Percentiles rank a stretch among this genome's conserved stretches.
phyloP scores from a whole-genome alignment of 1,284 basidiomycete genomes.

The Ganoderma resinaceum region DNA sequence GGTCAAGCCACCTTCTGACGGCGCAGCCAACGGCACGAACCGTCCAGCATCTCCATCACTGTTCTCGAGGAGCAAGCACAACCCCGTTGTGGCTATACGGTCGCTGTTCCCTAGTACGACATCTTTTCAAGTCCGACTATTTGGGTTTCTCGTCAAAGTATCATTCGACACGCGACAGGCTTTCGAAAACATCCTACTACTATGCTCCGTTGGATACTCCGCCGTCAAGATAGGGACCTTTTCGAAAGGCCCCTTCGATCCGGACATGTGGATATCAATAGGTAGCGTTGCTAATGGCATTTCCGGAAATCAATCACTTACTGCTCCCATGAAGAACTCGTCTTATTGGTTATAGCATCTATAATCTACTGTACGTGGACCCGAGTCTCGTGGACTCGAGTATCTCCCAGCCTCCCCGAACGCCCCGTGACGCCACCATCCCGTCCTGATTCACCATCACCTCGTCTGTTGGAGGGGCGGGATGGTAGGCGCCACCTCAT shows the following conservation, averaged over 20 bases:
- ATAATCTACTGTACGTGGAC: constrained; percentile 71
- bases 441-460: constrained; percentile 52
- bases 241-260: constrained; percentile 31
- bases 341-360: constrained; percentile 60
- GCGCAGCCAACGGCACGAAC: constrained; percentile 36
- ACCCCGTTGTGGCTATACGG: constrained; percentile 28
- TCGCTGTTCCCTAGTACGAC: constrained; percentile 53
- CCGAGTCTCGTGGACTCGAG: constrained; percentile 53
- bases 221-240: constrained; percentile 41
- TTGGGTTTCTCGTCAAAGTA: constrained; percentile 51
- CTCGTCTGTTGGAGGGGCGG: constrained; percentile 52
- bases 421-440: constrained; percentile 35
- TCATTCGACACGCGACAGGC: constrained; percentile 63
- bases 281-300: constrained; percentile 39
- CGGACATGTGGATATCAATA: constrained; percentile 51
- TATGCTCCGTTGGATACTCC: constrained; percentile 58
- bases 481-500: constrained; percentile 41
- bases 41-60: constrained; percentile 39
- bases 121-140: constrained; percentile 49
- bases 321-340: constrained; percentile 56
- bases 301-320: constrained; percentile 26
- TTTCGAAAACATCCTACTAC: constrained; percentile 60
- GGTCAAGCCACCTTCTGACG: constrained; percentile 40
- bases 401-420: constrained; percentile 36
- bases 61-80: constrained; percentile 36